phyloP scores from a whole-genome alignment of 805 yeast genomes.

The Myxozyma mucilagina region DNA sequence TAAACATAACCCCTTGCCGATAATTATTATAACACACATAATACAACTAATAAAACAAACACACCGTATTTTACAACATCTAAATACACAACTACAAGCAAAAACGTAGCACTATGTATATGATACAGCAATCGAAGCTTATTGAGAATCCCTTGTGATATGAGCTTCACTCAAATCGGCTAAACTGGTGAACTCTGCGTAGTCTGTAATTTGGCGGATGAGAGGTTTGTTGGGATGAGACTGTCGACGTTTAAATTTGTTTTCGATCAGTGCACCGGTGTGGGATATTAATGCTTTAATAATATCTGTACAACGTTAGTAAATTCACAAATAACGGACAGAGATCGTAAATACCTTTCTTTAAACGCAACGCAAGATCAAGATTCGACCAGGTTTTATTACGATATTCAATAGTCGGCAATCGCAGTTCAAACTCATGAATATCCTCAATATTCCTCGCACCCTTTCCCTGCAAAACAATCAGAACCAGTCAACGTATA shows the following conservation, averaged over 20 bases:
- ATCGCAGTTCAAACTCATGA: constrained; percentile 62
- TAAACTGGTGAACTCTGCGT: constrained; percentile 39
- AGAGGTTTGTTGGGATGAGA: constrained; percentile 13
- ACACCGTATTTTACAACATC: background rate
- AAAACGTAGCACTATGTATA: background rate
- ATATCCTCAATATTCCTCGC: constrained; percentile 71
- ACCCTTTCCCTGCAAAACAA: constrained; percentile 55
- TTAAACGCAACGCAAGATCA: constrained; percentile 64
- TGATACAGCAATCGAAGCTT: background rate
- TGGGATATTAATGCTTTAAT: constrained; percentile 44
- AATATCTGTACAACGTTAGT: constrained; percentile 33
- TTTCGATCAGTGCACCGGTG: constrained; percentile 76
- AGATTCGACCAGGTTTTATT: constrained; percentile 71
- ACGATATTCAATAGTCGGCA: constrained; percentile 61
- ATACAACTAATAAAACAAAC: background rate
- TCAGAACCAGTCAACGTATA: background rate
- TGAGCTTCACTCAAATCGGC: constrained; percentile 24
- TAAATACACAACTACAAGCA: background rate
- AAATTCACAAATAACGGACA: background rate
- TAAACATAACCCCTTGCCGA: background rate
- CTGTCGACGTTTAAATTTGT: constrained; percentile 53
- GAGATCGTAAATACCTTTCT: constrained; percentile 47
- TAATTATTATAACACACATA: background rate
- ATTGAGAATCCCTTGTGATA: background rate
- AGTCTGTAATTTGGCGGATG: constrained; percentile 42